Evolutionary conservation across 2,329 filamentous ascomycete genomes (phyloP), one percentile per base, ranked within the genome.

Genomic region (Aspergillus sp.): DNA sequence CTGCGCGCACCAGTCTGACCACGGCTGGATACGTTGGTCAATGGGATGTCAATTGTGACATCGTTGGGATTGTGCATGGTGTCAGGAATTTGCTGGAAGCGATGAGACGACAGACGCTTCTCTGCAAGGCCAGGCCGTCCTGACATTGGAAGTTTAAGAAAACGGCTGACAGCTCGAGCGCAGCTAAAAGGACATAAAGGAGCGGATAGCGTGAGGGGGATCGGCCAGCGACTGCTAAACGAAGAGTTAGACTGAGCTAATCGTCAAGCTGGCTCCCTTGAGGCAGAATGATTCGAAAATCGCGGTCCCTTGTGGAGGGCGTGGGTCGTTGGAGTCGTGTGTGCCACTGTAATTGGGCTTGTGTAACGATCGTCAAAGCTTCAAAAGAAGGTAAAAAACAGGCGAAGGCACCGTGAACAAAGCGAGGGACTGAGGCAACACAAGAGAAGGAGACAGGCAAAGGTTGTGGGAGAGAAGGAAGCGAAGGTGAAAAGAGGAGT

Each of bases 31-130:
- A 86, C 81, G 48, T 77, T 79, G 63, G 84, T 80, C 61, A 88
- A 76, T 7, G 86, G 86, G 52, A 88, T 88, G 64, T 87, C 81
- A 65, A 84, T 84, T 25, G 83, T 84, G 44, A 79, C 80, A 65
- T 85, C 82, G 62, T 82, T 78, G 27, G 79, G 76, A 56, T 76
- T 77, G 51, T 71, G 64, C 77, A 81, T 81, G 52, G 71, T 73
- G 62, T 72, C 65, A 27, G 67, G 66, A 8, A 77, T 69, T 21
- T 74, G 75, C 55, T 78, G 69, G 58, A 81, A 81, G 55, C 77
- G 76, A 63, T 80, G 75, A 57, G 66, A 67, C 23, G 77, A 79
- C 59, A 79, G 77, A 52, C 75, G 73, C 60, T 77, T 78, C 57
- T 73, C 63, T 33, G 67, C 59, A 54, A 75, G 62, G 49, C 73